Base-by-base conservation (phyloP, 805 yeast genomes). In the Candida insectorum region DNA sequence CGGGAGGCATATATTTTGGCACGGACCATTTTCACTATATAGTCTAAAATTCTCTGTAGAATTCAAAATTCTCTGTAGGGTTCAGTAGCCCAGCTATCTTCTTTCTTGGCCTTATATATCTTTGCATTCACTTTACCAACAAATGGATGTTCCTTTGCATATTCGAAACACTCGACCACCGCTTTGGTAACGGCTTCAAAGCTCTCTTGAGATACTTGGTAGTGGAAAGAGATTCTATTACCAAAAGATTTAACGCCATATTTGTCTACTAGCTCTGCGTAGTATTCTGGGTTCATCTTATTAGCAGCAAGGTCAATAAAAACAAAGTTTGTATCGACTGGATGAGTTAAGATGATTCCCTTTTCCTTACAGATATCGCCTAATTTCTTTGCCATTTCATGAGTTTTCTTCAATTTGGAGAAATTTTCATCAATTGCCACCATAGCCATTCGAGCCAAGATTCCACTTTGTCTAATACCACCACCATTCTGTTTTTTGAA, bases 401-500 rank as follows among this genome's bases (percentile, higher is more conserved):
- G 83, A 5, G 80, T 69, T 13, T 48, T 47, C 30, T 53, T 51
- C 51, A 80, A 66, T 35, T 77, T 71, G 20, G 76, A 64, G 65
- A 84, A 79, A 51, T 83, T 84, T 43, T 81, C 80, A 34, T 84
- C 79, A 34, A 89, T 68, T 16, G 95, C 94, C 32, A 71, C 68
- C n/a, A 69, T 56, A 3, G 95, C 96, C 85, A 89, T 88, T 34
- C 76, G 69, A 5, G 91, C 68, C 49, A 89, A 69, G 60, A 85
- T 62, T 36, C 97, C 97, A 24, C 83, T 70, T 63, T 89, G 97
- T 55, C 97, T 73, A 31, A 89, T 77, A 44, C 96, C 96, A 47
- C 96, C 96, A 53, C 97, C 97, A 44, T 77, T 76, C 62, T 89
- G 96, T 52, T 89, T 89, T 47, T 85, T 82, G 65, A 88, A 83